Conservation (phyloP, 306 rosid species). For the Crataegus laevigata region DNA sequence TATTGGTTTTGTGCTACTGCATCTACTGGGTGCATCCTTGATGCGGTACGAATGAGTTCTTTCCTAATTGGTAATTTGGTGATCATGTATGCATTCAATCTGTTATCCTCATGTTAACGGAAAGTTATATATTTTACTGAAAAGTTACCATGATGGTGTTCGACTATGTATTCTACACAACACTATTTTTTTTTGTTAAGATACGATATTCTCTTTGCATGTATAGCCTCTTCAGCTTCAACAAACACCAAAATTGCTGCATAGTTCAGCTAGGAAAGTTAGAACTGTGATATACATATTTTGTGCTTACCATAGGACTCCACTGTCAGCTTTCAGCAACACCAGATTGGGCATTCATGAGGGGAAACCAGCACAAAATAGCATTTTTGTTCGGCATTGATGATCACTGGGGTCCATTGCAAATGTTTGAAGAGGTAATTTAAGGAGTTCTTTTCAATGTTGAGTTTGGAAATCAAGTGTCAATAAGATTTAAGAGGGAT, state of each 20-base stretch:
- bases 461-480: not conserved
- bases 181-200: not conserved
- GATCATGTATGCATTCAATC: not conserved
- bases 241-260: not conserved
- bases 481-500: not conserved
- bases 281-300: conserved; percentile 11
- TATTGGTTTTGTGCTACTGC: not conserved
- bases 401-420: conserved; percentile 95
- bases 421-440: conserved; percentile 73
- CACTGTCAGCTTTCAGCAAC: conserved; percentile 61
- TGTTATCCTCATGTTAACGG: not conserved
- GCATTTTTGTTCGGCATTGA: conserved; percentile 69
- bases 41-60: not conserved
- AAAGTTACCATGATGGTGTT: not conserved
- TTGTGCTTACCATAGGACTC: conserved; percentile 27
- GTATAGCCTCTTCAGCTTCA: not conserved
- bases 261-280: not conserved
- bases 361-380: conserved; percentile 47
- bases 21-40: not conserved
- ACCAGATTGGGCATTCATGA: conserved; percentile 79
- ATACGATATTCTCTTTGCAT: not conserved
- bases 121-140: not conserved
- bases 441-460: not conserved
- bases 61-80: not conserved
- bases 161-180: not conserved